Evolutionary conservation across 129 eudicot species (phyloP), one percentile per base, ranked within the genome.

Genomic region (Escallonia herrerae): DNA sequence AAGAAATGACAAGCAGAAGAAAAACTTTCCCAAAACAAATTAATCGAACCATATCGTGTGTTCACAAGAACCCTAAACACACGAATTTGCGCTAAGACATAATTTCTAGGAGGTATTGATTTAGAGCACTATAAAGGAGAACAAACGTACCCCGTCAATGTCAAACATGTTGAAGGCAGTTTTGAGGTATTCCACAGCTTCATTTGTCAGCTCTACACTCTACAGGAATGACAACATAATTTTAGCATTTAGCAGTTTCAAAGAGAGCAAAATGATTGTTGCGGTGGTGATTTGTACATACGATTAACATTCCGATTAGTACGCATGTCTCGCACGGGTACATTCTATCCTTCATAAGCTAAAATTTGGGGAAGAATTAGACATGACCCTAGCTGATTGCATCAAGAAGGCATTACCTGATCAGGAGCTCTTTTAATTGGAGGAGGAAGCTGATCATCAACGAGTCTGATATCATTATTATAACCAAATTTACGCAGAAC

Each of bases 141-240:
- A 45, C 6, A 45, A 50, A 81, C 98, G 8, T 88, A 93, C 98
- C 75, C 86, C 77, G 70, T 93, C 95, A 56, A 64, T 80, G 72
- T 88, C 98, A 67, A 72, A 86, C 70, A 81, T 71, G 71, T 62
- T 37, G 76, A 93, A 93, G 58, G 84, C 81, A 58, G 80, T 82
- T 71, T 62, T 79, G 58, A 93, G 87, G 71, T 77, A 88, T 2
- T 93, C 96, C 75, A 86, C 67, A 71, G 96, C 96, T 75, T 93
- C 95, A 72, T 55, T 81, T 70, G 96, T 81, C 78, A 93, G 78
- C 89, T 93, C 98, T 87, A 88, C 98, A 76, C 95, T 93, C 98
- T 93, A 71, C 75, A 75, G 22, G 74, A 44, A 47, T 37, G 55
- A 74, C 15, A 65, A 74, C 15, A 40, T 43, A 60, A 41, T 12